Percentiles rank a stretch among this genome's conserved stretches.
phyloP scores from a whole-genome alignment of 441 rosid species.

The Metrosideros polymorpha region DNA sequence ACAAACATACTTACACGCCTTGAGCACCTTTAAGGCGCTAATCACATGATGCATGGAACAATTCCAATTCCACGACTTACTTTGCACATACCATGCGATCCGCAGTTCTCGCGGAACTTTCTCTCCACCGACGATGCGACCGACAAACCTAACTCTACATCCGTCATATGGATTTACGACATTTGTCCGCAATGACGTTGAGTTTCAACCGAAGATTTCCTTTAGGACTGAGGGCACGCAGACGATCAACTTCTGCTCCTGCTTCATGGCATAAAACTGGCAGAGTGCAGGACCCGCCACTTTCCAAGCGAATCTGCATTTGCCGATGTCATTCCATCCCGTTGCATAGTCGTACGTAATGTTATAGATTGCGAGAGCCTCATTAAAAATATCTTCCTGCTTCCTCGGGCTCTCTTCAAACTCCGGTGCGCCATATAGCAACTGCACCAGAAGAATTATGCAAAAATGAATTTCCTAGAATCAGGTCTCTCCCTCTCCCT shows the following conservation, averaged over 20 bases:
- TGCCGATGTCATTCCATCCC: not conserved
- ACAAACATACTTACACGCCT: not conserved
- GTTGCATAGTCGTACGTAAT: conserved; percentile 34
- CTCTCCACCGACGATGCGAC: not conserved
- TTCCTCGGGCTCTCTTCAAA: conserved; percentile 32
- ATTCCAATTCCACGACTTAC: not conserved
- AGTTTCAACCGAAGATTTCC: conserved; percentile 19
- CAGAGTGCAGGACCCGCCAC: conserved; percentile 62
- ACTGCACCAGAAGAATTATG: conserved; percentile 15
- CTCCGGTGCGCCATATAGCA: conserved; percentile 40
- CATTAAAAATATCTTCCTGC: conserved; percentile 23
- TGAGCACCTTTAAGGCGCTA: not conserved
- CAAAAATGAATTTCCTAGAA: not conserved
- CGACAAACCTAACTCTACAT: not conserved
- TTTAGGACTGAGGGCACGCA: conserved; percentile 24
- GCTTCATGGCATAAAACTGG: conserved; percentile 9
- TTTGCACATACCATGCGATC: not conserved
- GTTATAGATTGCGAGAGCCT: conserved; percentile 51
- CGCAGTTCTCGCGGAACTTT: not conserved
- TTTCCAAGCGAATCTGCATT: conserved; percentile 60
- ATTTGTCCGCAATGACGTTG: not conserved
- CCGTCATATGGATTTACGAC: not conserved
- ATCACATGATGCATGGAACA: not conserved
- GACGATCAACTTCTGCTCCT: conserved; percentile 5
- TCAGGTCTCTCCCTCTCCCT: not conserved